Conservation (phyloP, 208 protist genomes). For the Trypanosoma cruzi region DNA sequence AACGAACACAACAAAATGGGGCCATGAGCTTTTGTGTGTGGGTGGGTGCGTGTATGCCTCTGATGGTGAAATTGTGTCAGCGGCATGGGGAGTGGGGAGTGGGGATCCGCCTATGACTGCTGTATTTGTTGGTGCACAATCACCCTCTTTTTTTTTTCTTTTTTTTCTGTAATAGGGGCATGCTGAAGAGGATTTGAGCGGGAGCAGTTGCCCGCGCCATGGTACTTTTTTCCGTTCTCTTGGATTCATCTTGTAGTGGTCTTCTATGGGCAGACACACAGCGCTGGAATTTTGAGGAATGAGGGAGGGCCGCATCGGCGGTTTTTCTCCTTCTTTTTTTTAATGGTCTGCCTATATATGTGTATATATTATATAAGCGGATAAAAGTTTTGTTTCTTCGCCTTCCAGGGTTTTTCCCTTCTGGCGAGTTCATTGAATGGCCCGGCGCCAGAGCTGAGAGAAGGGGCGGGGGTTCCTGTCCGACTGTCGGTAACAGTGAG, state of each 20-base stretch:
- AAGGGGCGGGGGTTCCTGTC: too few species aligned
- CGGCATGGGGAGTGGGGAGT: neutral
- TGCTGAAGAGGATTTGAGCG: neutral
- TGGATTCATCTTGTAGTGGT: neutral
- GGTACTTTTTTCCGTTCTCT: neutral
- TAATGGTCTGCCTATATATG: too few species aligned
- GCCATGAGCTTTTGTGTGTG: neutral
- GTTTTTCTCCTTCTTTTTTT: neutral
- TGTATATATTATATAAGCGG: too few species aligned
- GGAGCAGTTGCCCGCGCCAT: neutral
- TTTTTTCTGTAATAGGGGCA: slow-evolving; percentile 23
- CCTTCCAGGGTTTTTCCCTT: too few species aligned
- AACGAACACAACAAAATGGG: neutral
- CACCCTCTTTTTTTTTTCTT: slow-evolving; percentile 31
- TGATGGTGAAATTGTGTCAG: neutral
- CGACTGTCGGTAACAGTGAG: too few species aligned
- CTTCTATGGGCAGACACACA: neutral
- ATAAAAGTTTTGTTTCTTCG: too few species aligned
- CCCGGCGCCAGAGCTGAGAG: too few species aligned
- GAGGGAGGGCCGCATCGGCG: neutral
- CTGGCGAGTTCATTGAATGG: too few species aligned
- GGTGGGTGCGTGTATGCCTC: neutral
- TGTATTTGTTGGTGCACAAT: neutral
- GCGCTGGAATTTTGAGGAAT: neutral
- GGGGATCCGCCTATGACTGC: neutral